These are phyloP conservation scores for Chalaropsis thielavioides DNA, from an alignment of 2,329 filamentous ascomycete species.

Conservation along the genomic window DNA sequence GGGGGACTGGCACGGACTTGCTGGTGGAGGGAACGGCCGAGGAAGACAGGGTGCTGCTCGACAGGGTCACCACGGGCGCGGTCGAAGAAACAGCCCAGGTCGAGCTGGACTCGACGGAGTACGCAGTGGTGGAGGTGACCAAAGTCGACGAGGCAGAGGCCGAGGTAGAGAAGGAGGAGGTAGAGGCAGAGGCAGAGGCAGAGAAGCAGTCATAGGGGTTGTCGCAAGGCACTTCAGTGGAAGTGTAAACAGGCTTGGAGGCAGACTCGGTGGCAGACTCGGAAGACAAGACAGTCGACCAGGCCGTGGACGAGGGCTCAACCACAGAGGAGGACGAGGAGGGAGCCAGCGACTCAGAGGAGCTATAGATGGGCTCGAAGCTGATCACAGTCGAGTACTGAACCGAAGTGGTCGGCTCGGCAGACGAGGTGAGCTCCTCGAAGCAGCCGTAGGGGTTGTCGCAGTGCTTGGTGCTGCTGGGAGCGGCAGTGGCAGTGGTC, in stretches of 20 bases:
- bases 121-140: not conserved
- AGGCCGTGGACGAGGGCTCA: not conserved
- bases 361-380: constrained; percentile 2
- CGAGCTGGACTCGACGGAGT: constrained; percentile 9
- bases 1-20: not conserved
- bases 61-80: constrained; percentile 7
- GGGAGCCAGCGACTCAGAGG: not conserved
- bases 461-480: constrained; percentile 1
- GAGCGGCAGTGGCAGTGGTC: not conserved
- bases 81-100: constrained; percentile 10
- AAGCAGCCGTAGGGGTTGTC: constrained; percentile 15
- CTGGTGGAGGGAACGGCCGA: constrained; percentile 1
- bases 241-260: not conserved
- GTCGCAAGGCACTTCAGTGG: constrained; percentile 3
- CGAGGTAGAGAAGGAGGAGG: not conserved
- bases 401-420: not conserved
- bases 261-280: not conserved
- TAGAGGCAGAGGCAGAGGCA: constrained; percentile 1
- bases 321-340: not conserved
- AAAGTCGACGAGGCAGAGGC: not conserved
- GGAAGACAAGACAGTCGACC: constrained; percentile 1
- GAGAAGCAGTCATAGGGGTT: constrained; percentile 13
- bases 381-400: constrained; percentile 3
- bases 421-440: not conserved
- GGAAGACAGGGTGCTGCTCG: not conserved